Base-by-base conservation (phyloP, 129 eudicot genomes). In the Logfia minima region DNA sequence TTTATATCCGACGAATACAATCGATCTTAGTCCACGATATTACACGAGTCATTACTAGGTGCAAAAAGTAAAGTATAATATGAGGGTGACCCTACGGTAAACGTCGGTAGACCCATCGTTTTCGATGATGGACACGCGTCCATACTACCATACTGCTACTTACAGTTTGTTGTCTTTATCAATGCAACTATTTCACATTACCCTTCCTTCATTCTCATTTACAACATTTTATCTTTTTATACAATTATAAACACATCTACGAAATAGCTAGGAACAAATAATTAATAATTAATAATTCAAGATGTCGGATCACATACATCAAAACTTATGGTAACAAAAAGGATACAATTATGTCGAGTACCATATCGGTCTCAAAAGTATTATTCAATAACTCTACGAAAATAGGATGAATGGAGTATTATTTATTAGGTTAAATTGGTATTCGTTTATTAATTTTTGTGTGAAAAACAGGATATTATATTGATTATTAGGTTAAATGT, bases 61-160 rank as follows among this genome's bases (percentile, higher is more conserved):
- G 29, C 29, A 78, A 75, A 78, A 70, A 62, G 64, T 14, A 18
- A 41, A 10, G 71, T 78, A 78, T 70, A 70, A 75, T 63, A 63
- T n/a, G 79, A 75, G 48, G 62, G 31, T 43, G 79, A 75, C 79
- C 62, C 79, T 45, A 63, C 79, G 28, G 43, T 34, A 23, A 75
- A 45, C 71, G 79, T 75, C 79, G 79, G 79, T 66, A 78, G 77
- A 59, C 52, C 17, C 64, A 74, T 78, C 82, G 82, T 60, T 78
- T 43, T 78, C 77, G 41, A 48, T 68, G 81, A 77, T 52, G 74
- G 80, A 65, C 37, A 76, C 72, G 51, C 34, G 7, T 75, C 63
- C 14, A 78, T n/a, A 43, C 63, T 13, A 23, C 60, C 63, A 56
- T 26, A 61, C 63, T 70, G 82, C 70, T 76, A 26, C 80, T 48